Conservation (phyloP, 768 basidiomycete species). For the Fomitopsis serialis region DNA sequence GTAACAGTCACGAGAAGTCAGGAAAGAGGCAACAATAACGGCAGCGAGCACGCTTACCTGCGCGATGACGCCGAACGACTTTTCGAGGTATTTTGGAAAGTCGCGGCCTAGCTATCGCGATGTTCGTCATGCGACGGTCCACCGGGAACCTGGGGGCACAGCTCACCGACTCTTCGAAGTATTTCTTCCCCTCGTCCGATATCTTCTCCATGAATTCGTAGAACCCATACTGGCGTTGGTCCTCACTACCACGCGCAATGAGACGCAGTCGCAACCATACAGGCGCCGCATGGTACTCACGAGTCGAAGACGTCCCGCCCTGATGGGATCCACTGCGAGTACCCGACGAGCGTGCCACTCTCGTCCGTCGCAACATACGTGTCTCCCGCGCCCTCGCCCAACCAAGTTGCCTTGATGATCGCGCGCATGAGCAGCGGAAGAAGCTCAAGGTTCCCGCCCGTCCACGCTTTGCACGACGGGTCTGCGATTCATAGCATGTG, state of each 20-base stretch:
- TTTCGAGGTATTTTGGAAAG: background rate
- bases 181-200: conserved; percentile 12
- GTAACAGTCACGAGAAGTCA: too few relatives aligned
- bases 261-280: background rate
- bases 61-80: conserved; percentile 1
- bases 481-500: conserved; percentile 2
- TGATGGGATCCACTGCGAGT: conserved; percentile 5
- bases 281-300: background rate
- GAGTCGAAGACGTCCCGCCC: conserved; percentile 9
- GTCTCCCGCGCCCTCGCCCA: background rate
- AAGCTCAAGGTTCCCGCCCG: background rate
- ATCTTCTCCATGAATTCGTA: conserved; percentile 11
- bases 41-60: conserved; percentile 1
- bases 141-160: background rate
- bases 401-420: conserved; percentile 1
- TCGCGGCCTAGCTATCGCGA: background rate
- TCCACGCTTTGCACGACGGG: background rate
- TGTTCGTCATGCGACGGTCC: background rate
- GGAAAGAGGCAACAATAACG: too few relatives aligned
- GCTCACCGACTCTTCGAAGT: conserved; percentile 10
- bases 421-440: background rate
- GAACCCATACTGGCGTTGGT: conserved; percentile 12
- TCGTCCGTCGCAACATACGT: conserved; percentile 11
- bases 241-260: conserved; percentile 2
- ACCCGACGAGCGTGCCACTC: conserved; percentile 11